A percentile compares a stretch with the other conserved stretches of the same genome.
phyloP scores from a whole-genome alignment of 176 grass and related monocot genomes.

The Otatea glauca region DNA sequence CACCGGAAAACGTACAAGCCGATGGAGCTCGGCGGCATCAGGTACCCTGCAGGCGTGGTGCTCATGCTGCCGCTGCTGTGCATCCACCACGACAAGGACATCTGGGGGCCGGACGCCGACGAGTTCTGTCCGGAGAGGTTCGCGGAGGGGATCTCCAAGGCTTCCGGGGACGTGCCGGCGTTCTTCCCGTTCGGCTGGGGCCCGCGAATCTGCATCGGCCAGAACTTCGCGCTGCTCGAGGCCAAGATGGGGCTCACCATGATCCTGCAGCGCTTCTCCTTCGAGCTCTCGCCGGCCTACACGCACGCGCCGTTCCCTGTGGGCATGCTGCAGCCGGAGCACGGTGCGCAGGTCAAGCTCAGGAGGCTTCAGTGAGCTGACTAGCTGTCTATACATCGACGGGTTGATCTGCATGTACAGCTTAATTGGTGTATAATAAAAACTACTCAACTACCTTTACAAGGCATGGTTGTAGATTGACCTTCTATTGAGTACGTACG shows the following conservation, averaged over 20 bases:
- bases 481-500: not conserved
- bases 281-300: conserved; percentile 74
- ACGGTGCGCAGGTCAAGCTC: conserved; percentile 69
- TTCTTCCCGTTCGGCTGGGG: conserved; percentile 80
- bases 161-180: conserved; percentile 49
- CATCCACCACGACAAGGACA: conserved; percentile 66
- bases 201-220: conserved; percentile 69
- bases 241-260: conserved; percentile 72
- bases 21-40: conserved; percentile 52
- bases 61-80: conserved; percentile 52
- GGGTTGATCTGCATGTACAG: conserved; percentile 30
- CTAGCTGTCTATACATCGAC: not conserved
- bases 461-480: not conserved
- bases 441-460: conserved; percentile 12
- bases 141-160: conserved; percentile 64
- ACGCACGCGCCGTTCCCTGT: conserved; percentile 56
- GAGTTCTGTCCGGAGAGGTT: conserved; percentile 84
- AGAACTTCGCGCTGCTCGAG: conserved; percentile 80
- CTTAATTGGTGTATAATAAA: conserved; percentile 13
- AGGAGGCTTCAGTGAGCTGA: conserved; percentile 38
- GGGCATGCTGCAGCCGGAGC: conserved; percentile 60
- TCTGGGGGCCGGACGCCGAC: conserved; percentile 59
- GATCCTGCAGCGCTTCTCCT: conserved; percentile 74
- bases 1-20: conserved; percentile 47
- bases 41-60: conserved; percentile 60